A percentile compares a stretch with the other conserved stretches of the same genome.
These are phyloP conservation scores for Chondrostereum purpureum DNA, from an alignment of 1,284 basidiomycete species.

Conservation along the genomic window DNA sequence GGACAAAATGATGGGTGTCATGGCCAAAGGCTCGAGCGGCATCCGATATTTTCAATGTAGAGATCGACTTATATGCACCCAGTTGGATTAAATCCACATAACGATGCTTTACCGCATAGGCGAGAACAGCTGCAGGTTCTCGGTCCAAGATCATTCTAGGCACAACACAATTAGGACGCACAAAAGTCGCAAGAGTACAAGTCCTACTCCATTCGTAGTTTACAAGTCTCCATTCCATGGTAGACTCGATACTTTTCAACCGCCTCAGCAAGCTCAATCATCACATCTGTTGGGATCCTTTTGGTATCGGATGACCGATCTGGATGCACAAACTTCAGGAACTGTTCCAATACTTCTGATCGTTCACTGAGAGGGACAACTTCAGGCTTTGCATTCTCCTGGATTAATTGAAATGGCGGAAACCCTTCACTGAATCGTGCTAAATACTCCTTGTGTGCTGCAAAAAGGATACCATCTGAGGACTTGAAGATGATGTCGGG, in stretches of 20 bases:
- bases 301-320: neutral
- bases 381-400: neutral
- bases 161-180: too few species aligned
- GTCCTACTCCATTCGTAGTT: conserved; percentile 2
- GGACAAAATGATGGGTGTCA: neutral
- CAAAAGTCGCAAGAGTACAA: too few species aligned
- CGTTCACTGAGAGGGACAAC: neutral
- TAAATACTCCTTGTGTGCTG: neutral
- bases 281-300: neutral
- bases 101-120: neutral
- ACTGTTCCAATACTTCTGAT: neutral
- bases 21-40: neutral
- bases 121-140: neutral
- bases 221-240: conserved; percentile 1
- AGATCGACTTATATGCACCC: neutral
- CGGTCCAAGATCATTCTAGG: too few species aligned
- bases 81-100: neutral
- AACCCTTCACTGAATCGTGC: neutral
- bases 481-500: conserved; percentile 1
- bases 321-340: neutral
- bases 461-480: neutral
- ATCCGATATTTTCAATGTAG: neutral
- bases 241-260: conserved; percentile 3
- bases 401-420: neutral
- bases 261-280: conserved; percentile 1